Evolutionary conservation across 495 filamentous ascomycete genomes (phyloP).

Genomic region (Parmelia sp.): DNA sequence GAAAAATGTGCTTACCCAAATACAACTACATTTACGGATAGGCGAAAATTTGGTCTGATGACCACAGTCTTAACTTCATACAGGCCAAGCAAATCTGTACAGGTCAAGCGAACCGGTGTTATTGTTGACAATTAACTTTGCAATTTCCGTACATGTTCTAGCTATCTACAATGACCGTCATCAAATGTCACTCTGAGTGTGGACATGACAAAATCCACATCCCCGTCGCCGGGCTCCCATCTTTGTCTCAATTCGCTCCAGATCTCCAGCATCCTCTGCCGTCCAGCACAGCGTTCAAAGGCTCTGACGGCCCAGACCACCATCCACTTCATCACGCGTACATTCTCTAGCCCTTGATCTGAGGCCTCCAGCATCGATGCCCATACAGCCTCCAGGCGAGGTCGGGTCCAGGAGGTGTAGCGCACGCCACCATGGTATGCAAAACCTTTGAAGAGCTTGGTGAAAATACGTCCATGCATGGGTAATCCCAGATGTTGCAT

Average conservation of each 20-base stretch:
- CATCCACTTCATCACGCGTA: slow-evolving; percentile 25
- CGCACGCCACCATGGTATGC: slow-evolving; percentile 51
- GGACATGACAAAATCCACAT: slow-evolving; percentile 16
- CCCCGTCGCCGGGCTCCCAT: slow-evolving; percentile 18
- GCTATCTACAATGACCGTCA: not conserved
- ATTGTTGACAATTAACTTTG: too few species aligned
- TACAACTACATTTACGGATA: not conserved
- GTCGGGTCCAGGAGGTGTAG: slow-evolving; percentile 55
- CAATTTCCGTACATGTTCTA: too few species aligned
- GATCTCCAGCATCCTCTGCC: slow-evolving; percentile 21
- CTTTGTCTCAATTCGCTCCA: slow-evolving; percentile 25
- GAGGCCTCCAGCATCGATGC: slow-evolving; percentile 22
- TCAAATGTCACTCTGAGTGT: not conserved
- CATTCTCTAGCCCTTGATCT: slow-evolving; percentile 17
- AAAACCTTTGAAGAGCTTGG: slow-evolving; percentile 64
- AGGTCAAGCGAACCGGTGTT: not conserved
- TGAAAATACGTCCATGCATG: slow-evolving; percentile 56
- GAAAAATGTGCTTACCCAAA: not conserved
- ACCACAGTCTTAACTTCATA: not conserved
- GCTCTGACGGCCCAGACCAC: slow-evolving; percentile 25
- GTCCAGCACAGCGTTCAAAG: slow-evolving; percentile 25
- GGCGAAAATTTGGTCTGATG: not conserved
- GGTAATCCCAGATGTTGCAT: slow-evolving; percentile 54
- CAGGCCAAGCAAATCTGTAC: not conserved
- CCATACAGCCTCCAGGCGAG: slow-evolving; percentile 43